These are phyloP conservation scores for Malassezia yamatoensis DNA, from an alignment of 1,284 basidiomycete genomes.

Conservation along the genomic window DNA sequence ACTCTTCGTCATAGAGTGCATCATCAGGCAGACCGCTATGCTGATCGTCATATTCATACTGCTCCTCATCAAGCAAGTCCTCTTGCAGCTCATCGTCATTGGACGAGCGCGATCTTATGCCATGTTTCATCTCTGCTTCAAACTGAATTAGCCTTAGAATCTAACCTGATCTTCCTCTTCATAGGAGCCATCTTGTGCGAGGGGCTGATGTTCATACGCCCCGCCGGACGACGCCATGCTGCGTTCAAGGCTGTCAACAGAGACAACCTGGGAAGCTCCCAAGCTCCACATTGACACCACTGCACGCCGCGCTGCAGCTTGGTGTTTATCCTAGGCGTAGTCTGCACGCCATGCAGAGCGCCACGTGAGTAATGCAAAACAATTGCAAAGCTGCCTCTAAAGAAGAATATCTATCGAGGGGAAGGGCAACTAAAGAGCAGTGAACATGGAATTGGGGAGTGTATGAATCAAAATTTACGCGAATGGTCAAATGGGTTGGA, in stretches of 20 bases:
- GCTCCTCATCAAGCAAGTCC: neutral
- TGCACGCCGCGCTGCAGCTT: neutral
- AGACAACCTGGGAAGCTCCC: too few relatives aligned
- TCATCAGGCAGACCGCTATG: constrained; percentile 21
- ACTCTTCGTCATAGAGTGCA: constrained; percentile 25
- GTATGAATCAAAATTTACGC: neutral
- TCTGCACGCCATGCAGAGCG: neutral
- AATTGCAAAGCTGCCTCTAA: neutral
- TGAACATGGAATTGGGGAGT: neutral
- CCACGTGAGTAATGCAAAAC: neutral
- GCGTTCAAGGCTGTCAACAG: neutral
- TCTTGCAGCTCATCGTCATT: too few relatives aligned
- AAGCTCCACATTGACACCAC: neutral
- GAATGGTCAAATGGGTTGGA: neutral
- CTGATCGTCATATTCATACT: constrained; percentile 13
- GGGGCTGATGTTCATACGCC: neutral
- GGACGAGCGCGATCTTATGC: neutral
- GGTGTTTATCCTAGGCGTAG: neutral
- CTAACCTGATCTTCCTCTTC: neutral
- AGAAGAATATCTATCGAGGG: too few relatives aligned
- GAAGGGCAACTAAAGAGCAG: neutral
- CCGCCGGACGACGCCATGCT: constrained; percentile 1
- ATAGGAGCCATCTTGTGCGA: neutral
- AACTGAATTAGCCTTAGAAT: neutral
- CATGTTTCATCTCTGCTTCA: neutral